Evolutionary conservation across 2,329 filamentous ascomycete species (phyloP).

Genomic region (Colletotrichum sp.): DNA sequence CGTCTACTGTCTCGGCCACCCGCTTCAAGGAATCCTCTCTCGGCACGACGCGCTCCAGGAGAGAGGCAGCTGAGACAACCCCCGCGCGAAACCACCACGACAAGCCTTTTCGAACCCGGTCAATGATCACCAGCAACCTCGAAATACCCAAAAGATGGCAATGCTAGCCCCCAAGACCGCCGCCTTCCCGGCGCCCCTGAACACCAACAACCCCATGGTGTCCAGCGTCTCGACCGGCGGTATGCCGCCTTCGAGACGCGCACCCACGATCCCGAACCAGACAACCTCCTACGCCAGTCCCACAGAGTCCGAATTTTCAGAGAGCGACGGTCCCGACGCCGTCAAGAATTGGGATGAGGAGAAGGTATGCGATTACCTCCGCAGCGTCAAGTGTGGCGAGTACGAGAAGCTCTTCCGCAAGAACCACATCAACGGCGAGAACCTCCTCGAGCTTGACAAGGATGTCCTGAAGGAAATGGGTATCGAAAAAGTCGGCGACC

Average conservation of each 20-base stretch:
- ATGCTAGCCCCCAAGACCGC: conserved; percentile 80
- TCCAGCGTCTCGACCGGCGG: conserved; percentile 53
- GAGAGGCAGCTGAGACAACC: conserved; percentile 23
- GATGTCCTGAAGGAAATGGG: conserved; percentile 97
- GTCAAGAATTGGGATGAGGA: conserved; percentile 91
- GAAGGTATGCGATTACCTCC: conserved; percentile 87
- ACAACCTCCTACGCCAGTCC: conserved; percentile 76
- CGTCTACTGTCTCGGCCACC: conserved; percentile 11
- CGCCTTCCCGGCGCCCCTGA: conserved; percentile 62
- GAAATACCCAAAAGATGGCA: conserved; percentile 59
- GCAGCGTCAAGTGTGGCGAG: conserved; percentile 89
- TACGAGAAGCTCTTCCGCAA: conserved; percentile 89
- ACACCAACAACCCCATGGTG: conserved; percentile 49
- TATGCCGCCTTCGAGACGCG: conserved; percentile 57
- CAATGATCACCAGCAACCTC: background rate
- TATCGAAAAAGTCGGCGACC: conserved; percentile 96
- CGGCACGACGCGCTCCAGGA: conserved; percentile 19
- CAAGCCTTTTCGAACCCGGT: background rate
- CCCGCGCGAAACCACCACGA: background rate
- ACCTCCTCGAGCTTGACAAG: conserved; percentile 95
- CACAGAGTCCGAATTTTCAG: conserved; percentile 92
- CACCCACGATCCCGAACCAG: conserved; percentile 51
- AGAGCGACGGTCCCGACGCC: conserved; percentile 76
- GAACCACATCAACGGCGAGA: conserved; percentile 98
- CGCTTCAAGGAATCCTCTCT: conserved; percentile 5